phyloP scores from a whole-genome alignment of 1,284 basidiomycete species.

The Phaffia rhodozyma region DNA sequence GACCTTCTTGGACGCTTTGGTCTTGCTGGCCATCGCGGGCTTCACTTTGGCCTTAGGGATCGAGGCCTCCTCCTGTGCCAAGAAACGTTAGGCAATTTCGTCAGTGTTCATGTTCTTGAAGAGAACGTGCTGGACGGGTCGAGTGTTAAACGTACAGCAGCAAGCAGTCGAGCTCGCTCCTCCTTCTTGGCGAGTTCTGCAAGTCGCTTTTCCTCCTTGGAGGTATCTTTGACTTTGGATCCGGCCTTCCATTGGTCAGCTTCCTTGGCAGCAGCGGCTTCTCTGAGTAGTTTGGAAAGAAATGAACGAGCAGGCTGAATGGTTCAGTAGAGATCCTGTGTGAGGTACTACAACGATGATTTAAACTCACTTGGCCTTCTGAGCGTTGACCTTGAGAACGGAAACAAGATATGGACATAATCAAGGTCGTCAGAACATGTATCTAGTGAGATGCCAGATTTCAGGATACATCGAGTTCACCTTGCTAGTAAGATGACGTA shows the following conservation, averaged over 20 bases:
- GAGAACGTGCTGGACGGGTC: not conserved
- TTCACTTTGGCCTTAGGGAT: constrained; percentile 1
- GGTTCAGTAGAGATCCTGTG: no score
- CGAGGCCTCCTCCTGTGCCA: not conserved
- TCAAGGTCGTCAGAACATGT: not conserved
- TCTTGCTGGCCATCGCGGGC: not conserved
- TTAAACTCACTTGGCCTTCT: not conserved
- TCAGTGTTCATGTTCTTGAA: not conserved
- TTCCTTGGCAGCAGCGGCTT: constrained; percentile 9
- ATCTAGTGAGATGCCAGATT: not conserved
- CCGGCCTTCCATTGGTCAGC: constrained; percentile 18
- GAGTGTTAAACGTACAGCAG: not conserved
- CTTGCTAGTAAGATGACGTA: not conserved
- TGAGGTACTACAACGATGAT: no score
- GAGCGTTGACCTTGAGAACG: not conserved
- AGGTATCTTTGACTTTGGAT: constrained; percentile 15
- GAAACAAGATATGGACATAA: not conserved
- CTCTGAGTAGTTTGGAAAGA: not conserved
- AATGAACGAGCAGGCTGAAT: no score
- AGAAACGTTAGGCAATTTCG: not conserved
- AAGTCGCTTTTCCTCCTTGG: constrained; percentile 17
- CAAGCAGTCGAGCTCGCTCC: constrained; percentile 16
- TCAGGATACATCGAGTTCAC: not conserved
- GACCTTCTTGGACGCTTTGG: constrained; percentile 6
- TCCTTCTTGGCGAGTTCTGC: constrained; percentile 15